Percentiles rank a stretch among this genome's conserved stretches.
Evolutionary conservation across 257 asterid species (phyloP).

Genomic region (Apocynum venetum): DNA sequence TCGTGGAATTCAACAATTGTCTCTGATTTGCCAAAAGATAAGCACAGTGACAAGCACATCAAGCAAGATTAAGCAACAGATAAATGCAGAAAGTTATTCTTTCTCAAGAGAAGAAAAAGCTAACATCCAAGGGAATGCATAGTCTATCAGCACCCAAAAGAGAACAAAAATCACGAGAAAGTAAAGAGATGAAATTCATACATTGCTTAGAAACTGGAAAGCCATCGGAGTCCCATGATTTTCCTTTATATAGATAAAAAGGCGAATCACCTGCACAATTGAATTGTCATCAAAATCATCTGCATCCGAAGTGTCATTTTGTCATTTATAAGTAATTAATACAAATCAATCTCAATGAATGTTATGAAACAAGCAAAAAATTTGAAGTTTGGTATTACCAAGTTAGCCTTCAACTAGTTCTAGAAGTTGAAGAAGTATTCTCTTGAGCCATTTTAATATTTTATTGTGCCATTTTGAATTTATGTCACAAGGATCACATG

Average conservation of each 20-base stretch:
- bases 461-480: neutral
- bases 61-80: constrained; percentile 3
- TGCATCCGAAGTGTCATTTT: constrained; percentile 9
- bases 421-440: neutral
- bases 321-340: neutral
- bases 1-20: neutral
- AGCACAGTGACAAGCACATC: neutral
- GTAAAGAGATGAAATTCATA: constrained; percentile 40
- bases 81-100: neutral
- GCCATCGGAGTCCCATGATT: constrained; percentile 70
- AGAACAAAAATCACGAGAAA: constrained; percentile 1
- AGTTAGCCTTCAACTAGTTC: neutral
- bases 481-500: neutral
- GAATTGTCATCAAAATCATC: constrained; percentile 11
- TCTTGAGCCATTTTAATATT: neutral
- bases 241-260: constrained; percentile 78
- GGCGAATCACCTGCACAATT: constrained; percentile 72
- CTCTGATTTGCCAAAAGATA: neutral
- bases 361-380: neutral
- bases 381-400: neutral
- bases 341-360: neutral
- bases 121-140: neutral
- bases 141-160: neutral
- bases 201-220: constrained; percentile 91
- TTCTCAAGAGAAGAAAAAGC: neutral